phyloP scores from a whole-genome alignment of 1,284 basidiomycete species.

The Cutaneotrichosporon spelunceum region DNA sequence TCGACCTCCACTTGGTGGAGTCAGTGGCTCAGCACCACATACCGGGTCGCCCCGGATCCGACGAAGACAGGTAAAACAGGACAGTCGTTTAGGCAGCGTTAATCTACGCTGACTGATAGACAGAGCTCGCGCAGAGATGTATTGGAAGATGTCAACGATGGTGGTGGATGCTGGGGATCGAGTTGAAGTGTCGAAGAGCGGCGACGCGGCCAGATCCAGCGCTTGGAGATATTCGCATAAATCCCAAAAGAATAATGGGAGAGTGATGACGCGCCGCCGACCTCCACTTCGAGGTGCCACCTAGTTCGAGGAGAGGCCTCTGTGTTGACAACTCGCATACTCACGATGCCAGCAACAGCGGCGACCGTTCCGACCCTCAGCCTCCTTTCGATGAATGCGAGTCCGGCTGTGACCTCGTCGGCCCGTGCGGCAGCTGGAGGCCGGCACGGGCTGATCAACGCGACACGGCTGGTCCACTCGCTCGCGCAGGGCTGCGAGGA shows the following conservation, averaged over 20 bases:
- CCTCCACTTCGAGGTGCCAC: background rate
- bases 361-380: conserved; percentile 20
- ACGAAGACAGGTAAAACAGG: background rate
- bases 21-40: conserved; percentile 3
- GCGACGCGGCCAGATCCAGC: background rate
- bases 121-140: background rate
- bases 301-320: background rate
- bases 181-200: background rate
- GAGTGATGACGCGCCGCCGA: conserved; percentile 1
- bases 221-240: background rate
- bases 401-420: conserved; percentile 30
- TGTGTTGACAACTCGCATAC: background rate
- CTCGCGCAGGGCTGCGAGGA: conserved; percentile 25
- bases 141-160: conserved; percentile 8
- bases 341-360: background rate
- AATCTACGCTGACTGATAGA: too few species aligned
- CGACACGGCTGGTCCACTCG: conserved; percentile 43
- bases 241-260: background rate
- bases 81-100: background rate
- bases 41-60: background rate
- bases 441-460: conserved; percentile 45
- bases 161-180: background rate
- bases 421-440: conserved; percentile 33
- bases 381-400: conserved; percentile 28
- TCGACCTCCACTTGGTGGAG: conserved; percentile 24